Conservation (phyloP, 352 stramenopile species). For the Globisporangium camurandrum region DNA sequence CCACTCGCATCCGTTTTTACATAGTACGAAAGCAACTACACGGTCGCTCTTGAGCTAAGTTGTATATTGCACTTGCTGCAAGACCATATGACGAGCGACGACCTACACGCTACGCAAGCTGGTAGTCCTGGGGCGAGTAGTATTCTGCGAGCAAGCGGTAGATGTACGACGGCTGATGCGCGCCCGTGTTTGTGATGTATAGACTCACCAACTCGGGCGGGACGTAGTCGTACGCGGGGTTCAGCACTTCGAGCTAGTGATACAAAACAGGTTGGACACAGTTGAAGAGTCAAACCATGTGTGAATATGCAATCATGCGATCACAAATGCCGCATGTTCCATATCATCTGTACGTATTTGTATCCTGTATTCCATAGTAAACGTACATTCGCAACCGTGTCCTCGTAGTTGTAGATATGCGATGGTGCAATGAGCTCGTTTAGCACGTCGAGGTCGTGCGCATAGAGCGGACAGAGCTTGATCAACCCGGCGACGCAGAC, state of each 20-base stretch:
- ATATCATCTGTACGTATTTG: too few species aligned
- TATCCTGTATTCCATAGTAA: too few species aligned
- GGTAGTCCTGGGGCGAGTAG: constrained; percentile 96
- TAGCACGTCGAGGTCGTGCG: constrained; percentile 96
- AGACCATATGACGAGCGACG: neutral
- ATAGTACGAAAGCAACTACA: constrained; percentile 32
- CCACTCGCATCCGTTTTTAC: constrained; percentile 75
- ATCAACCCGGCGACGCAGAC: constrained; percentile 96
- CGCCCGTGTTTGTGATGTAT: constrained; percentile 97
- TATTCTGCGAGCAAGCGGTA: constrained; percentile 98
- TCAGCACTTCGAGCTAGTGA: constrained; percentile 94
- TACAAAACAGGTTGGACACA: too few species aligned
- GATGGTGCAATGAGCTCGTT: constrained; percentile 87
- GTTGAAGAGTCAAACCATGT: too few species aligned
- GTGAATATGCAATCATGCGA: too few species aligned
- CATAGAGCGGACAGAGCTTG: constrained; percentile 97
- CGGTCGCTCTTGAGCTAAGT: constrained; percentile 30
- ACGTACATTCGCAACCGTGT: constrained; percentile 82
- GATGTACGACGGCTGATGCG: constrained; percentile 98
- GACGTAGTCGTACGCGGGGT: constrained; percentile 97
- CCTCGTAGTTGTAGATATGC: constrained; percentile 87
- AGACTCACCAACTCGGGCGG: constrained; percentile 95
- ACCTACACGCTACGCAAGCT: constrained; percentile 44
- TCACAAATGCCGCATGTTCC: too few species aligned
- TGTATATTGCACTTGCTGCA: too few species aligned